A percentile compares a stretch with the other conserved stretches of the same genome.
Evolutionary conservation across 179 eudicot genomes (phyloP).

Genomic region (Spergularia azorica): DNA sequence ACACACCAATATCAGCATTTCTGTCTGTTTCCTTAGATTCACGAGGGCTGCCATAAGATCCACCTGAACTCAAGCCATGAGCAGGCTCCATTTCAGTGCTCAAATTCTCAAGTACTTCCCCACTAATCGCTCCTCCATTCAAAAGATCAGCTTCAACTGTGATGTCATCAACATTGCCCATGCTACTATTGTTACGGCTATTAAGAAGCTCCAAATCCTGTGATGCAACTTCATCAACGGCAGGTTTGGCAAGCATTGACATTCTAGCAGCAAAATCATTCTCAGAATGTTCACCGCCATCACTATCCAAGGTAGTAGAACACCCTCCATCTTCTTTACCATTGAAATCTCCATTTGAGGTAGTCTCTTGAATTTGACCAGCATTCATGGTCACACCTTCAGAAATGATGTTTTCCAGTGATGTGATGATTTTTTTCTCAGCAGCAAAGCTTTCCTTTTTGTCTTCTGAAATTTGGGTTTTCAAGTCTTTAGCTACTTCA

Average conservation of each 20-base stretch:
- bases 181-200: constrained; percentile 8
- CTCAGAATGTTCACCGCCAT: constrained; percentile 5
- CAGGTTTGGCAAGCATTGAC: constrained; percentile 14
- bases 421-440: constrained; percentile 19
- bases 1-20: constrained; percentile 8
- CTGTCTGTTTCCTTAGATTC: constrained; percentile 10
- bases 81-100: constrained; percentile 20
- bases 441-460: constrained; percentile 5
- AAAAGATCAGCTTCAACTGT: constrained; percentile 20
- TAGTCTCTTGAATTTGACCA: constrained; percentile 13
- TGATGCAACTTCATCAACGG: constrained; percentile 13
- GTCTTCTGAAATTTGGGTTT: constrained; percentile 10
- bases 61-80: constrained; percentile 14
- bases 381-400: constrained; percentile 20
- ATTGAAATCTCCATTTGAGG: constrained; percentile 23
- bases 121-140: constrained; percentile 23
- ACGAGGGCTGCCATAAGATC: constrained; percentile 18
- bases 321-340: constrained; percentile 20
- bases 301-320: constrained; percentile 23
- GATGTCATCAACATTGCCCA: constrained; percentile 18
- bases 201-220: constrained; percentile 25
- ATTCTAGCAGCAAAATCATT: constrained; percentile 10
- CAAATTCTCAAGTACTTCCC: constrained; percentile 12
- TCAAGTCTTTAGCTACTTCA: constrained; percentile 23
- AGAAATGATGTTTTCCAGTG: constrained; percentile 15